These are phyloP conservation scores for Neonectria magnoliae DNA, from an alignment of 2,329 filamentous ascomycete genomes.

Conservation along the genomic window DNA sequence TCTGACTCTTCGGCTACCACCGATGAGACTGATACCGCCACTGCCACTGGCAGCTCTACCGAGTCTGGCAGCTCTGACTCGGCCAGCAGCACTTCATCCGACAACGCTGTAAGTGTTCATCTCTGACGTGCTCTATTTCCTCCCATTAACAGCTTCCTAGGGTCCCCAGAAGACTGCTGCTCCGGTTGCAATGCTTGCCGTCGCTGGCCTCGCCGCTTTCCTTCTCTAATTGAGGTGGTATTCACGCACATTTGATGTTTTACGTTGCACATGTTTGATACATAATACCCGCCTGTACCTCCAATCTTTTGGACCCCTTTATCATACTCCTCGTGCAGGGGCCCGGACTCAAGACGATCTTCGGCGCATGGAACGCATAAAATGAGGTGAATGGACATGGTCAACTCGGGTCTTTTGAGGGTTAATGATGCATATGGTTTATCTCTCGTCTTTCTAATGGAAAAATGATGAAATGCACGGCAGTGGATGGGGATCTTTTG, in stretches of 20 bases:
- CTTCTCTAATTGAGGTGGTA: constrained; percentile 54
- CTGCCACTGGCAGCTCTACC: constrained; percentile 18
- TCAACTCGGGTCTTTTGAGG: constrained; percentile 44
- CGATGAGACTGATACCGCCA: constrained; percentile 12
- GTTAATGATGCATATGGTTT: constrained; percentile 49
- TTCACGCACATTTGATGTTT: constrained; percentile 38
- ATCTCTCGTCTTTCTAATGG: constrained; percentile 48
- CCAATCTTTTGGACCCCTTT: constrained; percentile 41
- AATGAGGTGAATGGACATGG: constrained; percentile 44
- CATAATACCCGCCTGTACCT: constrained; percentile 53
- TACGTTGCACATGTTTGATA: constrained; percentile 54
- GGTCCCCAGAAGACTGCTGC: constrained; percentile 56
- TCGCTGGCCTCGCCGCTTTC: constrained; percentile 59
- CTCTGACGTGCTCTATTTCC: background rate
- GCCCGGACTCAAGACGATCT: constrained; percentile 40
- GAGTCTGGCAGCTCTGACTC: constrained; percentile 26
- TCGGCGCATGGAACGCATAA: constrained; percentile 39
- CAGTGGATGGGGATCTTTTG: constrained; percentile 35
- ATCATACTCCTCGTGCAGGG: constrained; percentile 38
- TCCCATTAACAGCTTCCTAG: constrained; percentile 33
- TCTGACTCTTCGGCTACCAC: constrained; percentile 20
- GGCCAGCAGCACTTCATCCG: constrained; percentile 22
- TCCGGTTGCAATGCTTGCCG: constrained; percentile 58
- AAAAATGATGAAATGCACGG: constrained; percentile 45
- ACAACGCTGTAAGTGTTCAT: constrained; percentile 45